A percentile compares a stretch with the other conserved stretches of the same genome.
Evolutionary conservation across 257 asterid genomes (phyloP).

Genomic region (Solanum piurae): DNA sequence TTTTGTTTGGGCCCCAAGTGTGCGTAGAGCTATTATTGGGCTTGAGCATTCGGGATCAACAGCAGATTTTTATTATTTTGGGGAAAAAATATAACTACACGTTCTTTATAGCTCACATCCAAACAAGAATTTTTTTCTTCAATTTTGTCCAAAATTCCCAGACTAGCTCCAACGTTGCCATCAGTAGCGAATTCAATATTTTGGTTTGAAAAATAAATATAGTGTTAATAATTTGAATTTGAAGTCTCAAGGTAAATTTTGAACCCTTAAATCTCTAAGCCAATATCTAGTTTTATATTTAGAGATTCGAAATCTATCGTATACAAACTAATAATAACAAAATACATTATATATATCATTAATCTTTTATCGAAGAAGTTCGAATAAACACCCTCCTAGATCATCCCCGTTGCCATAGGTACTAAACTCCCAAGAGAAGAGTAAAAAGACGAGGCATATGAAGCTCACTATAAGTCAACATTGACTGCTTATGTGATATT

Average conservation of each 20-base stretch:
- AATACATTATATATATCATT: too few relatives aligned
- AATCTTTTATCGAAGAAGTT: neutral
- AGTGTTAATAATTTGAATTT: too few relatives aligned
- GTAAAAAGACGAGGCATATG: neutral
- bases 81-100: too few relatives aligned
- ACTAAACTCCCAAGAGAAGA: neutral
- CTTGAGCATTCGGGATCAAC: neutral
- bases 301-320: too few relatives aligned
- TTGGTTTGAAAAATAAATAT: too few relatives aligned
- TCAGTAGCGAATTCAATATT: neutral
- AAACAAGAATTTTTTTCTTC: neutral
- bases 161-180: neutral
- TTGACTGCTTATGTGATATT: neutral
- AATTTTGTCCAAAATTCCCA: neutral
- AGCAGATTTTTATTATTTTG: too few relatives aligned
- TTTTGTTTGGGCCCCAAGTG: neutral
- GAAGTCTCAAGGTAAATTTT: too few relatives aligned
- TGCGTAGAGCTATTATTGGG: neutral
- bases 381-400: neutral
- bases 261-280: rapidly evolving
- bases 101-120: neutral
- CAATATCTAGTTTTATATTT: too few relatives aligned
- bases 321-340: too few relatives aligned
- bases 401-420: neutral
- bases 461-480: neutral